phyloP scores from a whole-genome alignment of 495 filamentous ascomycete species.

The Penicillium mononematosum region DNA sequence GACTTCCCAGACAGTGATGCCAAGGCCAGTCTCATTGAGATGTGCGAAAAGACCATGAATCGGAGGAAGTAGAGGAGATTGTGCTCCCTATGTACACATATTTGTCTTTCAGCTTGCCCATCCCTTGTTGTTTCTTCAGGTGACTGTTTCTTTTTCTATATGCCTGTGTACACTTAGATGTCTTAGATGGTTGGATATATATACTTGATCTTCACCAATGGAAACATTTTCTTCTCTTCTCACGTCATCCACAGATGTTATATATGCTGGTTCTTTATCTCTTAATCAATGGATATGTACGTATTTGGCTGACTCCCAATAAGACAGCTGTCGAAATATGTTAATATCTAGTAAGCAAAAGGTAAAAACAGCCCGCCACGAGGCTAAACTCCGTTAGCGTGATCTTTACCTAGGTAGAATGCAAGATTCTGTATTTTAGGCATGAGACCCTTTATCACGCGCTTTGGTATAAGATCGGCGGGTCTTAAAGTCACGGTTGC shows the following conservation, averaged over 20 bases:
- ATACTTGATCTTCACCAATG: slow-evolving; percentile 10
- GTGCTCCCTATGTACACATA: slow-evolving; percentile 29
- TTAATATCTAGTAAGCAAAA: neutral
- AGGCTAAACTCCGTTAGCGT: neutral
- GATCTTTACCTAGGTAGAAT: neutral
- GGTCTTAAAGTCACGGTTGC: neutral
- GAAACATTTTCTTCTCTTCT: neutral
- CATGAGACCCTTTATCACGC: neutral
- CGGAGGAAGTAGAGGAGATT: slow-evolving; percentile 65
- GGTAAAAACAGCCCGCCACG: neutral
- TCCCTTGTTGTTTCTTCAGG: slow-evolving; percentile 7
- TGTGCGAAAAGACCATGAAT: slow-evolving; percentile 89
- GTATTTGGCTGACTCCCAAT: neutral
- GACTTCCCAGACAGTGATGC: slow-evolving; percentile 88
- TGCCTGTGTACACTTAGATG: slow-evolving; percentile 28
- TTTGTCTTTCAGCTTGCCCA: slow-evolving; percentile 13
- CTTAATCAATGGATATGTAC: neutral
- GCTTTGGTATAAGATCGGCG: neutral
- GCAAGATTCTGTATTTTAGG: neutral
- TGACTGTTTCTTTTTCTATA: slow-evolving; percentile 14
- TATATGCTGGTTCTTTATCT: neutral
- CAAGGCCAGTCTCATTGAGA: slow-evolving; percentile 84
- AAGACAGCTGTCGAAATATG: neutral
- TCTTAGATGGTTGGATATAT: slow-evolving; percentile 17
- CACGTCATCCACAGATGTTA: neutral